A percentile compares a stretch with the other conserved stretches of the same genome.
These are phyloP conservation scores for Monilinia laxa DNA, from an alignment of 2,329 filamentous ascomycete species.

Conservation along the genomic window DNA sequence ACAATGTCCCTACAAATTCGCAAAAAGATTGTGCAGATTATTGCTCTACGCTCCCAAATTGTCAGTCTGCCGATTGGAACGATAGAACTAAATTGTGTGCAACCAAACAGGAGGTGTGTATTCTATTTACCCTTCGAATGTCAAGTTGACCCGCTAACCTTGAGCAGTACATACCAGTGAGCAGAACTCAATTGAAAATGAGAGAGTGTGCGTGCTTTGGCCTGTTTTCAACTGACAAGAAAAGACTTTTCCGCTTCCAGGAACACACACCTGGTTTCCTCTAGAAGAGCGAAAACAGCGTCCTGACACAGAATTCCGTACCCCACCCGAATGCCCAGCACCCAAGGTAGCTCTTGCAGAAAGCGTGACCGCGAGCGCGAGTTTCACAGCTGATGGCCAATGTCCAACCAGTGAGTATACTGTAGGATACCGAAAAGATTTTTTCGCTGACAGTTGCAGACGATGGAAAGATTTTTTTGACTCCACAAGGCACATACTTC, in stretches of 20 bases:
- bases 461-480: constrained; percentile 8
- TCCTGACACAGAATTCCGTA: neutral
- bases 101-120: constrained; percentile 1
- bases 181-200: neutral
- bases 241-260: constrained; percentile 10
- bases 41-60: neutral
- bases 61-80: constrained; percentile 6
- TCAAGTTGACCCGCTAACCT: neutral
- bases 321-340: constrained; percentile 5
- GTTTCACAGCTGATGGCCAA: constrained; percentile 9
- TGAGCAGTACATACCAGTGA: constrained; percentile 17
- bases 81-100: neutral
- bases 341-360: neutral
- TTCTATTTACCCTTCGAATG: neutral
- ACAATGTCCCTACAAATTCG: neutral
- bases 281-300: constrained; percentile 8
- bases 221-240: neutral
- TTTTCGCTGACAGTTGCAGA: neutral
- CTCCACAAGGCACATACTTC: constrained; percentile 13
- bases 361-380: constrained; percentile 1
- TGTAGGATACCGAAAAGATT: neutral
- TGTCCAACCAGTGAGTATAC: constrained; percentile 12
- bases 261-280: constrained; percentile 19
- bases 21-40: constrained; percentile 16
- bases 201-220: neutral